A percentile compares a stretch with the other conserved stretches of the same genome.
Evolutionary conservation across 208 protist species (phyloP).

Genomic region (Angomonas deanei): DNA sequence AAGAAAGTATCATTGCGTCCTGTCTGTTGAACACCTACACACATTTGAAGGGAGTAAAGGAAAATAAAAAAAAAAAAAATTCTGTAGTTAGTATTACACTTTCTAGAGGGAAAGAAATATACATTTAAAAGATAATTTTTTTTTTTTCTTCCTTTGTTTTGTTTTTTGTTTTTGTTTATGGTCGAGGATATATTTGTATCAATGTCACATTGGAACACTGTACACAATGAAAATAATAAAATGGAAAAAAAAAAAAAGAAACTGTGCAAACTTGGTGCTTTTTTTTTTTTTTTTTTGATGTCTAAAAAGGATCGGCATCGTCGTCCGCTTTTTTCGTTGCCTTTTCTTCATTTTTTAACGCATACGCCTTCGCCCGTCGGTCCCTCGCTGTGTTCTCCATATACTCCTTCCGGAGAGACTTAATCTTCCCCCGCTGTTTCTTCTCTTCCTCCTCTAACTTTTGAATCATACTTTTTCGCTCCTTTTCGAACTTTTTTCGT

Average conservation of each 20-base stretch:
- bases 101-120: no score
- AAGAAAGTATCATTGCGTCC: not conserved
- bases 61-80: slow-evolving; percentile 3
- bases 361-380: slow-evolving; percentile 12
- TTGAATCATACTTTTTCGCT: slow-evolving; percentile 28
- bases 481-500: slow-evolving; percentile 31
- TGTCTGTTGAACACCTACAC: no score
- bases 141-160: not conserved
- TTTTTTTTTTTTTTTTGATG: not conserved
- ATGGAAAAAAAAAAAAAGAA: no score
- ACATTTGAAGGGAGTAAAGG: not conserved
- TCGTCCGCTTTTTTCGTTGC: not conserved
- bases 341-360: slow-evolving; percentile 9
- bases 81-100: not conserved
- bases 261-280: not conserved
- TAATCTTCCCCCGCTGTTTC: slow-evolving; percentile 22
- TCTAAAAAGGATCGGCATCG: not conserved
- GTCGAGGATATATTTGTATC: no score
- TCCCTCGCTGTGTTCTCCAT: slow-evolving; percentile 25
- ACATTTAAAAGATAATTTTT: no score
- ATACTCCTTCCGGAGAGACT: slow-evolving; percentile 19
- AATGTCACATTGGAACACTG: not conserved
- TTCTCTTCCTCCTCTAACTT: slow-evolving; percentile 24
- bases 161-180: not conserved
- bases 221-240: not conserved